Evolutionary conservation across 2,329 filamentous ascomycete genomes (phyloP).

Genomic region (Malbranchea zuffiana): DNA sequence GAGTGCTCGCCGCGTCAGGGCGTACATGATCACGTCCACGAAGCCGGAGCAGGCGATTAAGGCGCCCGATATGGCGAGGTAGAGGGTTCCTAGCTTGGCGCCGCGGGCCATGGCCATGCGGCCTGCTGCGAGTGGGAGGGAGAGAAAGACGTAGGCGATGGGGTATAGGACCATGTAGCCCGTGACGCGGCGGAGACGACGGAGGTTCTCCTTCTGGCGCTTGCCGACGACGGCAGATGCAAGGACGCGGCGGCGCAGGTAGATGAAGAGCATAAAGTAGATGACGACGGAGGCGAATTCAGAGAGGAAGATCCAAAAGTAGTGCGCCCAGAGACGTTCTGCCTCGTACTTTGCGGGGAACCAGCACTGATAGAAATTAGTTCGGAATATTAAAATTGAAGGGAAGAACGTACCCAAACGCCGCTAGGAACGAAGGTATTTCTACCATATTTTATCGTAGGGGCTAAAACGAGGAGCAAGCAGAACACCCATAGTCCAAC

Average conservation of each 20-base stretch:
- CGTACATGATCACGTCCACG: conserved; percentile 49
- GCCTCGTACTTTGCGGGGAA: conserved; percentile 33
- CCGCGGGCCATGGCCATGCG: conserved; percentile 34
- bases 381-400: background rate
- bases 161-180: conserved; percentile 40
- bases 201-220: conserved; percentile 29
- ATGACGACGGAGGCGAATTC: conserved; percentile 43
- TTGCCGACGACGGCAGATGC: conserved; percentile 28
- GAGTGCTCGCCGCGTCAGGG: conserved; percentile 45
- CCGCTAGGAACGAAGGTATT: conserved; percentile 40
- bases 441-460: conserved; percentile 33
- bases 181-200: conserved; percentile 33
- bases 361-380: conserved; percentile 37
- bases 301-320: conserved; percentile 45
- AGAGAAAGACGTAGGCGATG: conserved; percentile 48
- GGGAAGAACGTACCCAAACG: conserved; percentile 36
- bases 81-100: conserved; percentile 26
- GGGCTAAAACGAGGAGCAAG: conserved; percentile 37
- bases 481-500: conserved; percentile 38
- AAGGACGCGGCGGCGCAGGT: conserved; percentile 37
- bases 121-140: conserved; percentile 50
- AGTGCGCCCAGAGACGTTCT: conserved; percentile 42
- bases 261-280: conserved; percentile 40
- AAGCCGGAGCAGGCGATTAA: conserved; percentile 50
- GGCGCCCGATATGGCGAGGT: conserved; percentile 43